These are phyloP conservation scores for Hypsizygus marmoreus DNA, from an alignment of 768 basidiomycete genomes.

Conservation along the genomic window DNA sequence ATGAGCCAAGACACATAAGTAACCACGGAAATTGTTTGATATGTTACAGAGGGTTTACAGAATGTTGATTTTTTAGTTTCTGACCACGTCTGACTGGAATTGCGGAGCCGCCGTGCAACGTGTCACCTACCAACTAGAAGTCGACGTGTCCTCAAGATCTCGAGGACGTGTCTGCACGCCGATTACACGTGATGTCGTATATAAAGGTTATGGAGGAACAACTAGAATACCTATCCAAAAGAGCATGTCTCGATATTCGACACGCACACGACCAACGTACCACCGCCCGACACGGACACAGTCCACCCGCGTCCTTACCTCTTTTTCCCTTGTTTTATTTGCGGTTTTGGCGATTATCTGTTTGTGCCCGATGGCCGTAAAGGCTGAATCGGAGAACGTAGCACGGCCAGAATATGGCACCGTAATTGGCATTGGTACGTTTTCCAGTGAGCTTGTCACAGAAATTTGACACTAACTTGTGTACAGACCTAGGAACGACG, in stretches of 20 bases:
- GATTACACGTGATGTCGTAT: conserved; percentile 1
- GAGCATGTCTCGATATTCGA: conserved; percentile 17
- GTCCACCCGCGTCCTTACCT: conserved; percentile 29
- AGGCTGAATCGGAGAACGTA: conserved; percentile 43
- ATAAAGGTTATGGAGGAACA: neutral
- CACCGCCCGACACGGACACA: conserved; percentile 9
- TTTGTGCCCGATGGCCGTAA: conserved; percentile 60
- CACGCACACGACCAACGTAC: conserved; percentile 11
- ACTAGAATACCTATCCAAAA: neutral
- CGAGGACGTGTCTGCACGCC: conserved; percentile 7
- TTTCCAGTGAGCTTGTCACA: neutral
- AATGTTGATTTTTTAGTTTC: no score
- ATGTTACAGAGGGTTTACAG: no score
- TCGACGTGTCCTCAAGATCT: no score
- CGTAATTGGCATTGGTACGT: conserved; percentile 79
- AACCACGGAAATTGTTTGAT: no score
- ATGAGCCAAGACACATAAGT: no score
- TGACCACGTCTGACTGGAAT: no score
- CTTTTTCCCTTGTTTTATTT: conserved; percentile 50
- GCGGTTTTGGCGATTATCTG: conserved; percentile 63
- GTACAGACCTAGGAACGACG: conserved; percentile 76
- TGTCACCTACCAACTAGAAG: no score
- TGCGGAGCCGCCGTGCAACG: no score
- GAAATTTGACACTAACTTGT: conserved; percentile 6
- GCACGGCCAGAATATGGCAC: conserved; percentile 60